phyloP scores from a whole-genome alignment of 2,329 filamentous ascomycete genomes.

The Ceratocystis destructans region DNA sequence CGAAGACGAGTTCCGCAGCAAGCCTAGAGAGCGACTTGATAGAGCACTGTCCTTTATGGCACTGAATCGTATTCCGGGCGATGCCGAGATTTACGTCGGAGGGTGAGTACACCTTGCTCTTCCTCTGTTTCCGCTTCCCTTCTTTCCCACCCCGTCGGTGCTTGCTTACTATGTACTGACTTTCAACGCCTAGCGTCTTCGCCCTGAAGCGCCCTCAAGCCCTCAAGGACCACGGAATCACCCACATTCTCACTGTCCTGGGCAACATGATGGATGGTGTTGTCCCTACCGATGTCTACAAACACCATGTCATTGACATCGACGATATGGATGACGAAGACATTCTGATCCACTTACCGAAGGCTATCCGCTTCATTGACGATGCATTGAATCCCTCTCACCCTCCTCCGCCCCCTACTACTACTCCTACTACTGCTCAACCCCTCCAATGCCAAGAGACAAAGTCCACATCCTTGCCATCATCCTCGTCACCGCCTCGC shows the following conservation, averaged over 20 bases:
- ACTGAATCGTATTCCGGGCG: slow-evolving; percentile 31
- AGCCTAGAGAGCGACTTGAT: slow-evolving; percentile 15
- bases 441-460: not conserved
- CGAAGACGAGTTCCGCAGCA: slow-evolving; percentile 16
- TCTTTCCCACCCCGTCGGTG: slow-evolving; percentile 18
- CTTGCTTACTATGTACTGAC: not conserved
- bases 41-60: slow-evolving; percentile 27
- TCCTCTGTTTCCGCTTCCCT: not conserved
- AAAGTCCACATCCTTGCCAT: not conserved
- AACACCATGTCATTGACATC: slow-evolving; percentile 68
- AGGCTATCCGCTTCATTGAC: slow-evolving; percentile 71
- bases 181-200: slow-evolving; percentile 50
- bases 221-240: slow-evolving; percentile 61
- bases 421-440: not conserved
- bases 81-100: slow-evolving; percentile 30
- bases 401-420: not conserved
- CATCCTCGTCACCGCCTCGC: not conserved
- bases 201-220: slow-evolving; percentile 58
- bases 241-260: slow-evolving; percentile 78
- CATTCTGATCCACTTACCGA: slow-evolving; percentile 64
- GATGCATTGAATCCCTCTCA: slow-evolving; percentile 40
- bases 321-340: slow-evolving; percentile 88
- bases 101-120: slow-evolving; percentile 25
- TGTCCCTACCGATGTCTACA: slow-evolving; percentile 34
- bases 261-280: slow-evolving; percentile 27